Evolutionary conservation across 352 stramenopile species (phyloP).

Genomic region (Albugo laibachii): DNA sequence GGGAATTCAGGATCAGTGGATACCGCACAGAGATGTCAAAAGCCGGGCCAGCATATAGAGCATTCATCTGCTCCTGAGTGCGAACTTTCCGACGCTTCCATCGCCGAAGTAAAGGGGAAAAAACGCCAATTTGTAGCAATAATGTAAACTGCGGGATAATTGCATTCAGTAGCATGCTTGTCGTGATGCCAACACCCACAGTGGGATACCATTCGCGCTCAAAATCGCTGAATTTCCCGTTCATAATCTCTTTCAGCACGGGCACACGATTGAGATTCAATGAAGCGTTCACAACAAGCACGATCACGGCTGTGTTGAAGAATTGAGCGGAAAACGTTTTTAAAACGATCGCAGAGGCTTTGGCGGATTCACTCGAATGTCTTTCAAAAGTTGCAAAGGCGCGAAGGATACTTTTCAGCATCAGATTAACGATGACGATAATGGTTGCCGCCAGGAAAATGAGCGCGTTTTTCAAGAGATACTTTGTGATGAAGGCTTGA

Average conservation of each 20-base stretch:
- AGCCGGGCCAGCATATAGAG: conserved; percentile 39
- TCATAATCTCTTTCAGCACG: conserved; percentile 31
- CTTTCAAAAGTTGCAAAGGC: conserved; percentile 45
- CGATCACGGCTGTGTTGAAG: conserved; percentile 67
- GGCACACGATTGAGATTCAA: conserved; percentile 21
- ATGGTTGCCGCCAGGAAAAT: conserved; percentile 38
- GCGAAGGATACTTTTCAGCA: conserved; percentile 49
- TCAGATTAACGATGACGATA: conserved; percentile 56
- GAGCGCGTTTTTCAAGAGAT: conserved; percentile 38
- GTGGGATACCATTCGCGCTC: conserved; percentile 72
- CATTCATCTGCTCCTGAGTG: conserved; percentile 59
- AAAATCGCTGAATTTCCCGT: conserved; percentile 67
- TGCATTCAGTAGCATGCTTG: conserved; percentile 74
- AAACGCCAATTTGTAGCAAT: conserved; percentile 31
- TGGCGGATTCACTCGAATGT: conserved; percentile 64
- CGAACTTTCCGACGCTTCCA: conserved; percentile 19
- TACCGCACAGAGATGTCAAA: conserved; percentile 71
- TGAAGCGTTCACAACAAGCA: conserved; percentile 54
- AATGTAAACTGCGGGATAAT: conserved; percentile 42
- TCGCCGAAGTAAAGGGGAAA: conserved; percentile 26
- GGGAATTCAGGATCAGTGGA: conserved; percentile 62
- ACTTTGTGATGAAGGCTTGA: conserved; percentile 41
- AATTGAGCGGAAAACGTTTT: conserved; percentile 73
- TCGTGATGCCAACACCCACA: conserved; percentile 72
- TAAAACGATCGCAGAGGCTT: conserved; percentile 41